phyloP scores from a whole-genome alignment of 192 early-diverging fungal genomes.

The Podila clonocystis region DNA sequence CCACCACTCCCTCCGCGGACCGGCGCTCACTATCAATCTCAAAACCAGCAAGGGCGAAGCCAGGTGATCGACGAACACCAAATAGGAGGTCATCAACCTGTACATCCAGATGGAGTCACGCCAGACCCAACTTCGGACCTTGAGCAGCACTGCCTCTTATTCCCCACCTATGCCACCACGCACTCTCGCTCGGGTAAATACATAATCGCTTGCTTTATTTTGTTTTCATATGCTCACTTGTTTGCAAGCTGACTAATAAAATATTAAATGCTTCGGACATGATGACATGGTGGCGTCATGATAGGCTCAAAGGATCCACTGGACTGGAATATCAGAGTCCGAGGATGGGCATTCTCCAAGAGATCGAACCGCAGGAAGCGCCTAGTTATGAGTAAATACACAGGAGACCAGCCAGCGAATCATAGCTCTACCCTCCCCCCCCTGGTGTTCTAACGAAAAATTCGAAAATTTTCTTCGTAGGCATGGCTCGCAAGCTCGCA shows the following conservation, averaged over 20 bases:
- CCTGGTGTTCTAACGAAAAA: no score
- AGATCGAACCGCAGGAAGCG: constrained; percentile 47
- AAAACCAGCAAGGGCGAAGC: not conserved
- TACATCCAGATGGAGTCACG: not conserved
- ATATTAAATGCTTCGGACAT: no score
- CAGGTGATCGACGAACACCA: constrained; percentile 4
- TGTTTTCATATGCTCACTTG: constrained; percentile 3
- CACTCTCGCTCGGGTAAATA: constrained; percentile 41
- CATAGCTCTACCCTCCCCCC: no score
- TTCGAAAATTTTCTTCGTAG: constrained; percentile 5
- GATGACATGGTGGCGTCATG: not conserved
- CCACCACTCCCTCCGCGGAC: not conserved
- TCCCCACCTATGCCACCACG: constrained; percentile 60
- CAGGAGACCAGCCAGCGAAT: not conserved
- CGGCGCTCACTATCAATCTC: not conserved
- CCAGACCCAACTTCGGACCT: constrained; percentile 7
- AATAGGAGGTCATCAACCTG: not conserved
- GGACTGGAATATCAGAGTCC: constrained; percentile 50
- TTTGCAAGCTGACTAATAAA: constrained; percentile 7
- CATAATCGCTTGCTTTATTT: not conserved
- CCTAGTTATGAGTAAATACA: constrained; percentile 45
- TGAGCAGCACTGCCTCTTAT: constrained; percentile 55
- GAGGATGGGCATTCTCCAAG: constrained; percentile 56
- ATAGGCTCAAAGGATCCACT: constrained; percentile 47
- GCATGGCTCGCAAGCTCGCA: constrained; percentile 49